A percentile compares a stretch with the other conserved stretches of the same genome.
Conservation (phyloP, 495 filamentous ascomycete species). For the Staphylotrichum longicolle region DNA sequence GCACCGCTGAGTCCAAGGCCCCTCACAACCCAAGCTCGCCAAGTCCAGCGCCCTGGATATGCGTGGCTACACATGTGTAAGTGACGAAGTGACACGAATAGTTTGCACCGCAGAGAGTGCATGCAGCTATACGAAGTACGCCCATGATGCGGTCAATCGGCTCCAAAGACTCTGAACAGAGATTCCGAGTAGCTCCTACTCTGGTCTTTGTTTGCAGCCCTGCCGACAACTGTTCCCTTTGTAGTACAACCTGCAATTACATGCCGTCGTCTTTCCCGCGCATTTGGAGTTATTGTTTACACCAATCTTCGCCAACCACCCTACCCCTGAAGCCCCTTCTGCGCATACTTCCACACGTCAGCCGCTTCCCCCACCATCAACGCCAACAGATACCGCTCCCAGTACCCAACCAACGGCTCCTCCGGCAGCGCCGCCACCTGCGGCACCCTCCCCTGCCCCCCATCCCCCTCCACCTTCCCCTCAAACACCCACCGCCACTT, state of each 20-base stretch:
- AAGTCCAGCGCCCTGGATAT: too few species aligned
- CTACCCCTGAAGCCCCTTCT: constrained; percentile 10
- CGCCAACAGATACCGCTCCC: constrained; percentile 33
- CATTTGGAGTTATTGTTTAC: background rate
- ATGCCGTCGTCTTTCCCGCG: too few species aligned
- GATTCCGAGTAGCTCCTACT: too few species aligned
- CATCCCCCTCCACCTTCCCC: constrained; percentile 14
- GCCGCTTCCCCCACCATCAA: constrained; percentile 24
- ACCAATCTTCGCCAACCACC: background rate
- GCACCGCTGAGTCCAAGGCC: background rate
- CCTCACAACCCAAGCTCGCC: background rate
- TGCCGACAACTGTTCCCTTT: too few species aligned
- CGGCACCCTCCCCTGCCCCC: constrained; percentile 22
- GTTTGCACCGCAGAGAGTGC: too few species aligned
- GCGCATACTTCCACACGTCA: constrained; percentile 35
- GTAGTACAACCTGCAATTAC: too few species aligned
- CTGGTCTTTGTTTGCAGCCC: too few species aligned
- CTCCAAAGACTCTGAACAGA: too few species aligned
- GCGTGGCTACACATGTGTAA: too few species aligned
- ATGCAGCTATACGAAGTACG: too few species aligned
- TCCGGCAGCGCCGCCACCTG: constrained; percentile 26
- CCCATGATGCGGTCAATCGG: too few species aligned
- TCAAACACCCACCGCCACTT: constrained; percentile 34
- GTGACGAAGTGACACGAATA: too few species aligned
- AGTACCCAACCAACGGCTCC: constrained; percentile 36